phyloP scores from a whole-genome alignment of 768 basidiomycete genomes.

The Auricularia heimuer region DNA sequence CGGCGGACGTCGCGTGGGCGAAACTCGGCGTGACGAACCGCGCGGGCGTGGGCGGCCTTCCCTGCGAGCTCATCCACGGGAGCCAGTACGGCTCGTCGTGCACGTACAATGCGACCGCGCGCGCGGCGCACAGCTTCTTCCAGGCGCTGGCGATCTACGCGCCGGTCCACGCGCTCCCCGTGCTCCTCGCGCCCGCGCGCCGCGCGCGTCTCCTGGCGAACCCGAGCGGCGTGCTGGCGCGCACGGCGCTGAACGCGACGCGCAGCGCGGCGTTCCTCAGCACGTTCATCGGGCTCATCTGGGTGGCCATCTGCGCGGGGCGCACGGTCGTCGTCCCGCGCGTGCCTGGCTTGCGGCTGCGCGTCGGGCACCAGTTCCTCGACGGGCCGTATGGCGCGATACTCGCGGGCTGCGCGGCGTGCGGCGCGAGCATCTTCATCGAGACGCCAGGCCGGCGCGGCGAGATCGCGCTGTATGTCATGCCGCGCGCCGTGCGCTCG shows the following conservation, averaged over 20 bases:
- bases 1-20: conserved; percentile 47
- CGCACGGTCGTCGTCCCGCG: conserved; percentile 57
- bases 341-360: conserved; percentile 35
- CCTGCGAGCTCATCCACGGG: conserved; percentile 68
- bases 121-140: conserved; percentile 47
- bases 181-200: conserved; percentile 29
- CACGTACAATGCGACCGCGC: conserved; percentile 42
- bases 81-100: conserved; percentile 47
- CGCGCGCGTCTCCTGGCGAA: not conserved
- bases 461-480: conserved; percentile 72
- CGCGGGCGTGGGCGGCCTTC: conserved; percentile 53
- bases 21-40: conserved; percentile 43
- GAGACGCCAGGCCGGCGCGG: conserved; percentile 63
- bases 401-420: conserved; percentile 55
- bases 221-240: conserved; percentile 30
- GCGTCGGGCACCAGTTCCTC: conserved; percentile 67
- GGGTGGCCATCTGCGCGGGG: conserved; percentile 59
- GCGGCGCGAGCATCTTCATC: conserved; percentile 70
- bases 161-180: conserved; percentile 66
- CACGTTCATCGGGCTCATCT: conserved; percentile 60
- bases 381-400: conserved; percentile 67
- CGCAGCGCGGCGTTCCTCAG: conserved; percentile 68
- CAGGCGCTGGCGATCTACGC: conserved; percentile 59
- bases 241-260: conserved; percentile 28
- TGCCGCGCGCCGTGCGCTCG: conserved; percentile 59